Percentiles rank a stretch among this genome's conserved stretches.
These are phyloP conservation scores for bread wheat (Triticum aestivum) DNA, from an alignment of 176 grass and related monocot genomes.

Conservation along the genomic window IWGSC_CS_RefSeq_v2.1 NC_057814.1:409933869-409934368, in stretches of 20 bases:
- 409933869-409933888: constrained; percentile 84
- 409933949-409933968: not conserved
- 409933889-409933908: constrained; percentile 80
- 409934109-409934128: constrained; percentile 9
- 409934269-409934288: not conserved
- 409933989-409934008: not conserved
- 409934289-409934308: not conserved
- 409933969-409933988: not conserved
- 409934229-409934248: constrained; percentile 9
- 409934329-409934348: not conserved
- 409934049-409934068: not conserved
- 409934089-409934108: constrained; percentile 8
- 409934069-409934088: constrained; percentile 11
- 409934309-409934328: not conserved
- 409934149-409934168: not conserved
- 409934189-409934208: constrained; percentile 10
- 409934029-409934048: constrained; percentile 19
- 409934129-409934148: constrained; percentile 13
- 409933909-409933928: constrained; percentile 17
- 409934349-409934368: not conserved
- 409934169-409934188: not conserved
- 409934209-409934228: not conserved
- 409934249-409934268: not conserved
- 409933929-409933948: constrained; percentile 18
- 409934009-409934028: not conserved